Percentiles rank a stretch among this genome's conserved stretches.
Conservation (phyloP, 1,284 basidiomycete species). For the Amylostereum chailletii region DNA sequence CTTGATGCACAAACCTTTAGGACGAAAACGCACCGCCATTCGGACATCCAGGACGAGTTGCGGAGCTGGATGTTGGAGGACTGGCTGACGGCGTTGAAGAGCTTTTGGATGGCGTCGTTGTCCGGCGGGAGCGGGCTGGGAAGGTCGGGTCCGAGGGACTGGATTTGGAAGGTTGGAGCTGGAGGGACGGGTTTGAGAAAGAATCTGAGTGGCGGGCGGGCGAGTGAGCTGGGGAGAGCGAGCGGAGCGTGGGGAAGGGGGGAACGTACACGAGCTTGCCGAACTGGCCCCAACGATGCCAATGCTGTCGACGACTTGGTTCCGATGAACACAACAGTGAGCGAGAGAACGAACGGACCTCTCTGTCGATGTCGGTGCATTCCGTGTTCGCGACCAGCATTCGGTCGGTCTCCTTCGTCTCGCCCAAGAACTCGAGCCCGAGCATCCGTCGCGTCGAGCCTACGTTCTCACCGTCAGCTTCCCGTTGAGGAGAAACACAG, state of each 20-base stretch:
- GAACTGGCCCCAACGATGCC: conserved; percentile 13
- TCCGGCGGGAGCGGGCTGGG: conserved; percentile 5
- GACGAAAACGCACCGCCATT: conserved; percentile 11
- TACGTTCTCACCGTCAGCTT: too few species aligned
- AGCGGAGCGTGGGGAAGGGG: neutral
- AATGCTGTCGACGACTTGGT: conserved; percentile 5
- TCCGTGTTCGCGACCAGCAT: conserved; percentile 13
- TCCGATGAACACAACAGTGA: neutral
- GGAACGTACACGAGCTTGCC: conserved; percentile 1
- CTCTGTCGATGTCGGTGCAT: conserved; percentile 9
- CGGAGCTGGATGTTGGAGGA: conserved; percentile 7
- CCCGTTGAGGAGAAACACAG: conserved; percentile 1
- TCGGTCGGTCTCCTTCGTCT: conserved; percentile 14
- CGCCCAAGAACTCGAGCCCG: conserved; percentile 14
- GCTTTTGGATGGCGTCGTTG: conserved; percentile 5
- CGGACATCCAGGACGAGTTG: conserved; percentile 6
- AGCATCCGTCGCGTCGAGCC: conserved; percentile 6
- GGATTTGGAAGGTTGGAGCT: conserved; percentile 9
- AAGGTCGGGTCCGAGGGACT: conserved; percentile 9
- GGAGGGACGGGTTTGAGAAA: conserved; percentile 9
- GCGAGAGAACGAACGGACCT: conserved; percentile 5
- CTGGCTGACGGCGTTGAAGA: conserved; percentile 8
- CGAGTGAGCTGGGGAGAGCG: neutral
- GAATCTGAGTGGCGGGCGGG: neutral
- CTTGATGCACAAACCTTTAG: neutral